phyloP scores from a whole-genome alignment of 768 basidiomycete species.

The Clavaria fumosa region DNA sequence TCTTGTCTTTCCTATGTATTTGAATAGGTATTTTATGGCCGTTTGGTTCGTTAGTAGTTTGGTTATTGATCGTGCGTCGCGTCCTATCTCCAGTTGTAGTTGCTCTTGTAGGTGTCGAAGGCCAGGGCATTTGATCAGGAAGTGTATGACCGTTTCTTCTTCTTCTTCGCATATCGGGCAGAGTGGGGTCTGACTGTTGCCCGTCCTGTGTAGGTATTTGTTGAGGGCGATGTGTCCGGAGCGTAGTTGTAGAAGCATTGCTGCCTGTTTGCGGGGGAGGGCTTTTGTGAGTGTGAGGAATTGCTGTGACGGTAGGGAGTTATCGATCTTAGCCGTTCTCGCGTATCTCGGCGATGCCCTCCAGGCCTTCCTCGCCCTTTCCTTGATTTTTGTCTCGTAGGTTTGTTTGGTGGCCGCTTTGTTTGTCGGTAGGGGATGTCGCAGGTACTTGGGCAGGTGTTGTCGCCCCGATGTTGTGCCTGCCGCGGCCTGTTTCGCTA shows the following conservation, averaged over 20 bases:
- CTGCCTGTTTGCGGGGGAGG: constrained; percentile 3
- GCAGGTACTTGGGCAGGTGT: neutral
- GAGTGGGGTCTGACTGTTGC: constrained; percentile 10
- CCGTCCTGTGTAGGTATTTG: constrained; percentile 18
- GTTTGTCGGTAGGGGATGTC: constrained; percentile 9
- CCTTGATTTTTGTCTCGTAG: constrained; percentile 10
- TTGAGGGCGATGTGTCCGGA: constrained; percentile 19
- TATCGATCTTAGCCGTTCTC: neutral
- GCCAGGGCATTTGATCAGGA: constrained; percentile 16
- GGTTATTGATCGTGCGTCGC: too few relatives aligned
- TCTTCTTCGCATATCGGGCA: constrained; percentile 15
- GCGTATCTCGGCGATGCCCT: neutral
- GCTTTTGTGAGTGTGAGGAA: constrained; percentile 3
- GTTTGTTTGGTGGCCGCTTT: constrained; percentile 9
- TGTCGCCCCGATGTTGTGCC: neutral
- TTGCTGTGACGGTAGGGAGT: neutral
- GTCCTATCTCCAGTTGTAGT: neutral
- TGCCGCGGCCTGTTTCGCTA: constrained; percentile 13
- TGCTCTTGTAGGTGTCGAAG: constrained; percentile 8
- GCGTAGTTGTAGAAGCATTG: constrained; percentile 18
- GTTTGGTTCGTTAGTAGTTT: too few relatives aligned
- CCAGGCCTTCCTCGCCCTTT: constrained; percentile 4
- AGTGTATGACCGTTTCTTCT: constrained; percentile 19
- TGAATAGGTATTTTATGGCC: too few relatives aligned
- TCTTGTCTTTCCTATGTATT: too few relatives aligned